phyloP scores from a whole-genome alignment of 768 basidiomycete species.

The Pisolithus tinctorius region DNA sequence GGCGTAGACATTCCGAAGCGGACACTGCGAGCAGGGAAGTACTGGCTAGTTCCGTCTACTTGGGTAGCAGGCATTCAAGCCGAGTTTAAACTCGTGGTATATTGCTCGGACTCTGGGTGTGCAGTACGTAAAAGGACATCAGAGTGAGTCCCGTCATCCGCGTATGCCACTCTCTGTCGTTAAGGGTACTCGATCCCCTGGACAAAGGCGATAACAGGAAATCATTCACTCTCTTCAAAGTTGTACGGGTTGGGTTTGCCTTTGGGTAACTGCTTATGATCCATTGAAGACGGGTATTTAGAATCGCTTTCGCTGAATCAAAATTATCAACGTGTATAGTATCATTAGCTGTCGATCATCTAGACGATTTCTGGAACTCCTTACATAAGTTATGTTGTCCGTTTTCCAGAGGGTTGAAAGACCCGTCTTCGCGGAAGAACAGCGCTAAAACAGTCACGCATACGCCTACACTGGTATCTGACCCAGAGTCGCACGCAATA shows the following conservation, averaged over 20 bases:
- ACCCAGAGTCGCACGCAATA: slow-evolving; percentile 50
- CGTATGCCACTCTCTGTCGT: not conserved
- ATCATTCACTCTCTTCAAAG: slow-evolving; percentile 74
- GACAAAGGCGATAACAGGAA: slow-evolving; percentile 46
- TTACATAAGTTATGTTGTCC: slow-evolving; percentile 12
- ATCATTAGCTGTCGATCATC: not conserved
- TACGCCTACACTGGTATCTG: slow-evolving; percentile 59
- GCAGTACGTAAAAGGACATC: slow-evolving; percentile 7
- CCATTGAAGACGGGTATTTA: slow-evolving; percentile 79
- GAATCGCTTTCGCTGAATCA: slow-evolving; percentile 45
- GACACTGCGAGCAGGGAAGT: slow-evolving; percentile 51
- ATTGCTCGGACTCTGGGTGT: slow-evolving; percentile 37
- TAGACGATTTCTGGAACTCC: slow-evolving; percentile 5
- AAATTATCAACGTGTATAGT: not conserved
- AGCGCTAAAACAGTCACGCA: slow-evolving; percentile 49
- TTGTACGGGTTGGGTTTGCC: slow-evolving; percentile 79
- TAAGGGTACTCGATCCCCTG: not conserved
- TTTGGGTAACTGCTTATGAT: slow-evolving; percentile 67
- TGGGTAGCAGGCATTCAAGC: slow-evolving; percentile 53
- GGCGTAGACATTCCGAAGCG: slow-evolving; percentile 60
- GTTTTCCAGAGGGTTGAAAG: slow-evolving; percentile 8
- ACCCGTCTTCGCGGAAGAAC: slow-evolving; percentile 53
- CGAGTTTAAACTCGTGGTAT: slow-evolving; percentile 55
- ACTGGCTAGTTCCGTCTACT: slow-evolving; percentile 69
- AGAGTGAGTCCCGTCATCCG: not conserved